Evolutionary conservation across 306 rosid genomes (phyloP).

Genomic region (Vigna angularis): DNA sequence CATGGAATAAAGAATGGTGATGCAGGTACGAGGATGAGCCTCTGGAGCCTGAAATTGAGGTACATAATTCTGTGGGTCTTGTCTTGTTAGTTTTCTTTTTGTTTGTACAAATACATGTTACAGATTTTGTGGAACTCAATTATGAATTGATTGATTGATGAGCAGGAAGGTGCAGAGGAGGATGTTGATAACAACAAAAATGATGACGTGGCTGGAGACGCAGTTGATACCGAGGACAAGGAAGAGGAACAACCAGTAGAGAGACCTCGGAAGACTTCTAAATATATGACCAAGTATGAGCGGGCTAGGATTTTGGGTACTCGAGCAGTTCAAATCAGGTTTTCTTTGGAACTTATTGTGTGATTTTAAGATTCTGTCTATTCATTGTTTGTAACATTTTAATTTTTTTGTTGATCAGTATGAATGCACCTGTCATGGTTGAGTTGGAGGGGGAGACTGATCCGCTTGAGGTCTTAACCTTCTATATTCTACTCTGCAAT

Average conservation of each 20-base stretch:
- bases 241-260: slow-evolving; percentile 58
- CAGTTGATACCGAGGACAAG: slow-evolving; percentile 67
- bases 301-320: slow-evolving; percentile 96
- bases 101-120: background rate
- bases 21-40: slow-evolving; percentile 91
- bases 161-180: slow-evolving; percentile 91
- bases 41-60: slow-evolving; percentile 88
- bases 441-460: slow-evolving; percentile 97
- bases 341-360: background rate
- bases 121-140: background rate
- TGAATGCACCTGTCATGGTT: slow-evolving; percentile 98
- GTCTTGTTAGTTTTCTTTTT: background rate
- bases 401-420: slow-evolving; percentile 56
- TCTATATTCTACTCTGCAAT: background rate
- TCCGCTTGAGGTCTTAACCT: slow-evolving; percentile 78
- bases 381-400: slow-evolving; percentile 10
- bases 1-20: background rate
- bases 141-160: slow-evolving; percentile 42
- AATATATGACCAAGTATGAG: slow-evolving; percentile 92
- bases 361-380: background rate
- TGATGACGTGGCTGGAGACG: slow-evolving; percentile 67
- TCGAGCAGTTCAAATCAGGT: slow-evolving; percentile 97
- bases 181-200: slow-evolving; percentile 71
- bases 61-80: slow-evolving; percentile 28
- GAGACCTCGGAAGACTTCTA: slow-evolving; percentile 82